phyloP scores from a whole-genome alignment of 352 stramenopile genomes.

The Peronospora tabacina region DNA sequence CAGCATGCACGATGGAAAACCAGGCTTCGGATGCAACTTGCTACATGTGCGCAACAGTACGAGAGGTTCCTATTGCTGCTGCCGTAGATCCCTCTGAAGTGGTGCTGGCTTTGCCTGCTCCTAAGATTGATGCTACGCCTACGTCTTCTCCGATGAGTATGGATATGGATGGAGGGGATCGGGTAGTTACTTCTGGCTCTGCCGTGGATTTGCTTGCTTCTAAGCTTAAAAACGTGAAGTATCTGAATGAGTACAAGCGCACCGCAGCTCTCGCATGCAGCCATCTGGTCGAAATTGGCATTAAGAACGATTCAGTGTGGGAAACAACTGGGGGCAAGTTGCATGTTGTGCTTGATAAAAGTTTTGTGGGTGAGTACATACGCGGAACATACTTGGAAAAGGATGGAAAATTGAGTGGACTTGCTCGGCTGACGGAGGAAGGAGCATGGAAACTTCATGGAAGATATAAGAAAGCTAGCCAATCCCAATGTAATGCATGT shows the following conservation, averaged over 20 bases:
- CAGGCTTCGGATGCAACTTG: constrained; percentile 41
- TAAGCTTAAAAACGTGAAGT: constrained; percentile 38
- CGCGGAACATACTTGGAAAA: constrained; percentile 65
- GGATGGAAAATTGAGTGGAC: constrained; percentile 55
- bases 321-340: constrained; percentile 66
- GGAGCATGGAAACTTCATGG: constrained; percentile 62
- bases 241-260: constrained; percentile 45
- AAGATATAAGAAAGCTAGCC: constrained; percentile 55
- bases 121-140: constrained; percentile 20
- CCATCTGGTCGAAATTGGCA: constrained; percentile 24
- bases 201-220: constrained; percentile 8
- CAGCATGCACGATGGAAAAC: constrained; percentile 81
- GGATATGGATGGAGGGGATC: constrained; percentile 27
- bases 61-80: constrained; percentile 35
- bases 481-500: constrained; percentile 68
- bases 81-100: constrained; percentile 30
- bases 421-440: constrained; percentile 41
- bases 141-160: constrained; percentile 32
- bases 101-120: constrained; percentile 25
- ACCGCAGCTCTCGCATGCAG: constrained; percentile 33
- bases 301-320: constrained; percentile 42
- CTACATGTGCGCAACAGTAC: constrained; percentile 61
- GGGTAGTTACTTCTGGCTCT: background rate
- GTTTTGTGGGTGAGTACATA: constrained; percentile 57
- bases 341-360: constrained; percentile 33